Base-by-base conservation (phyloP, 2,329 filamentous ascomycete genomes). In the Keithomyces neogunnii region DNA sequence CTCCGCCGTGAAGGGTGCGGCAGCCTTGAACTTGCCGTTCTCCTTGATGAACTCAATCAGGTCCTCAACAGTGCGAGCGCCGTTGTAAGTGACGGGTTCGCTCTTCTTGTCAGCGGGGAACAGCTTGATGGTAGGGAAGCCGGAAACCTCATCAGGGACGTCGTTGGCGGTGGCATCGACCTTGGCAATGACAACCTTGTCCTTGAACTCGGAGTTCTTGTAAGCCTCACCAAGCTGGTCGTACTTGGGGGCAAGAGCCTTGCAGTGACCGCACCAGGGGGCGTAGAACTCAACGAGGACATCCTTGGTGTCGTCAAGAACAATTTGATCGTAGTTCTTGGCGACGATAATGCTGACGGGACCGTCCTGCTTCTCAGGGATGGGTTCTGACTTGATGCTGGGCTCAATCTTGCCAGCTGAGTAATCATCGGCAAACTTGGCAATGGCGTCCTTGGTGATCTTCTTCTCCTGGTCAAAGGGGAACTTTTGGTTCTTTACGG, bases 261-360 rank as follows among this genome's bases (percentile, higher is more conserved):
- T 97, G 89, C 93, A 99, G 83, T 99, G 93, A 62, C 93, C 93
- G 70, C 93, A 99, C 93, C 93, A 99, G 58, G 93, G 93, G 54
- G 93, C 93, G 76, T 99, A 99, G 78, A 96, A 97, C 78, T 99
- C 93, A 58, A 99, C 74, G 60, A 99, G 82, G 53, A 99, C 93
- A 71, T 99, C 93, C 86, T 97, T 97, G 68, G 85, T 80, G 71
- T 95, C 86, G 67, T 99, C 86, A 51, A 96, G 80, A 64, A 99
- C 91, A 60, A 97, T 75, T 6, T 95, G 81, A 57, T 96, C 79
- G 81, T 96, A 99, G 75, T 81, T 92, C 76, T 95, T 88, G 69
- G 92, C 93, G 53, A 99, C 93, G 53, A 99, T 80, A 55, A 95
- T 79, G 55, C 84, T 85, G 63, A 96, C 92, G 57, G 89, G 81